Evolutionary conservation across 2,329 filamentous ascomycete genomes (phyloP), one percentile per base, ranked within the genome.

Genomic region (Fusarium nelsonii): DNA sequence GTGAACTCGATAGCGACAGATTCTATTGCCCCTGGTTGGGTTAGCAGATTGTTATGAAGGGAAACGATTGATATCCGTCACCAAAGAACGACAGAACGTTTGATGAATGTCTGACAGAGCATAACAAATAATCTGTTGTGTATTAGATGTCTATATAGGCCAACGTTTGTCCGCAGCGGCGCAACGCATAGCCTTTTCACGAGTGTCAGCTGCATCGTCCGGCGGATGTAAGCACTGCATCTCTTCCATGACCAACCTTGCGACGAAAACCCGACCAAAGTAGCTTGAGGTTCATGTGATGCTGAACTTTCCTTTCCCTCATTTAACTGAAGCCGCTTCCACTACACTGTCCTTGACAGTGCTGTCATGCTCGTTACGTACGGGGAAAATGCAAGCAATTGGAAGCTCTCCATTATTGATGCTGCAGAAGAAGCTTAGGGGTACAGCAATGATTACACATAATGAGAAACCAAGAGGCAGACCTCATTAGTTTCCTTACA

Each of bases 201-300:
- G 30, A n/a, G 32, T 39, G 41, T 45, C 53, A 65, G 62, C 45
- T 37, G 41, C 32, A 50, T 46, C 18, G 34, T 23, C 23, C 23
- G 41, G 18, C 53, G 52, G 66, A 18, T 70, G 50, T 45, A 54
- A 68, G 44, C 57, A 54, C 43, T 55, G 48, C 33, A 16, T 18
- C 18, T 45, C 9, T 12, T 41, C 44, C 16, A 49, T 40, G 12
- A 26, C 32, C n/a, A n/a, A 48, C n/a, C 5, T 20, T 23, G 14
- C 14, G 9, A n/a, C 6, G 2, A 49, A 36, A 23, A 28, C 15
- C 18, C n/a, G 16, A 39, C 33, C 7, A 40, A 51, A 51, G 9
- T 16, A 9, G 8, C 16, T 18, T 37, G 26, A 28, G 46, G 7
- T 8, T 4, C 20, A 15, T 6, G 15, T 15, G 9, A 14, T 11